phyloP scores from a whole-genome alignment of 2,329 filamentous ascomycete genomes.

The Gaeumannomyces tritici region DNA sequence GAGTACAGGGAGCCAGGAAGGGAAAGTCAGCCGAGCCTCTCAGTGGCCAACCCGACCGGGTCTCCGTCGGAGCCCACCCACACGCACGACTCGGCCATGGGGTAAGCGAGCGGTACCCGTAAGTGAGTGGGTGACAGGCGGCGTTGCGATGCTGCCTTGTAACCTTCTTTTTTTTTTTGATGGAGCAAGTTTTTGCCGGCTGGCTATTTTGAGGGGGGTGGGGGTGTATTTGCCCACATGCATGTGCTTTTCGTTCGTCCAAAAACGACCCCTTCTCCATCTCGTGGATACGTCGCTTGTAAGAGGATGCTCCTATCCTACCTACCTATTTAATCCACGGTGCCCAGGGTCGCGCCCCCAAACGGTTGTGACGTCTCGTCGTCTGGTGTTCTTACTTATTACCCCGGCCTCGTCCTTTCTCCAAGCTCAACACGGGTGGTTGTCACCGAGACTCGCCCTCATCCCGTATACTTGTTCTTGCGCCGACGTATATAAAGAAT shows the following conservation, averaged over 20 bases:
- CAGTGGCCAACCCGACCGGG: background rate
- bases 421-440: too few species aligned
- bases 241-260: background rate
- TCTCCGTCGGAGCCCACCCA: background rate
- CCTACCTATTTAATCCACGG: background rate
- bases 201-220: too few species aligned
- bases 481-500: too few species aligned
- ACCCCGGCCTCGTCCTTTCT: too few species aligned
- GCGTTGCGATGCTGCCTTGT: too few species aligned
- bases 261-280: background rate
- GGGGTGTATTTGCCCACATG: background rate
- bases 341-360: background rate
- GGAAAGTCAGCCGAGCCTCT: background rate
- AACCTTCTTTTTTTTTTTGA: background rate
- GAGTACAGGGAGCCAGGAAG: background rate
- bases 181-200: background rate
- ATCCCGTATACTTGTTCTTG: too few species aligned
- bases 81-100: background rate
- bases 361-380: too few species aligned
- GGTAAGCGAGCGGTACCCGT: background rate
- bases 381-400: too few species aligned
- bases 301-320: too few species aligned
- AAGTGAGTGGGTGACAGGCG: too few species aligned
- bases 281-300: background rate
- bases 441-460: too few species aligned